Conservation (phyloP, 768 basidiomycete species). For the Lyophyllum shimeji region DNA sequence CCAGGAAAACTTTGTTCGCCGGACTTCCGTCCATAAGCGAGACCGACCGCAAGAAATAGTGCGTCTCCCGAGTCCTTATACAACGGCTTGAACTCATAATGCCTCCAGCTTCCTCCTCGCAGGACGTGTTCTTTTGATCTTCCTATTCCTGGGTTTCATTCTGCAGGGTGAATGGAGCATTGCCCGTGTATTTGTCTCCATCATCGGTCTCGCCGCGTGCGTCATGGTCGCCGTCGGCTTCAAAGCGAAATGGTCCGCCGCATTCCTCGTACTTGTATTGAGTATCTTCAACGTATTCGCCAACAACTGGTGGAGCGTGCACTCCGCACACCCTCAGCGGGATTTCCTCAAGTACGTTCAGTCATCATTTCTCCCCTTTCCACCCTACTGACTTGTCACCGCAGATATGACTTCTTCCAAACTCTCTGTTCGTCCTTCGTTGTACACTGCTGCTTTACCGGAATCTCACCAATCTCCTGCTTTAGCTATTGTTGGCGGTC, state of each 20-base stretch:
- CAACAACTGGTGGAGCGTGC: slow-evolving; percentile 98
- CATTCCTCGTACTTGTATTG: slow-evolving; percentile 89
- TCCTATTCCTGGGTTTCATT: slow-evolving; percentile 98
- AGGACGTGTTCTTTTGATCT: slow-evolving; percentile 95
- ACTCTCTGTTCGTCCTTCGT: slow-evolving; percentile 62
- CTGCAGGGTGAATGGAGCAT: slow-evolving; percentile 91
- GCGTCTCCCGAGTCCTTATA: slow-evolving; percentile 21
- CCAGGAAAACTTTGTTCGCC: slow-evolving; percentile 84
- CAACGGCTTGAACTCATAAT: not conserved
- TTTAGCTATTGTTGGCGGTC: slow-evolving; percentile 89
- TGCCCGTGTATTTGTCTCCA: slow-evolving; percentile 80
- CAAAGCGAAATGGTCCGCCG: slow-evolving; percentile 98
- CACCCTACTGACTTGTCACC: slow-evolving; percentile 20
- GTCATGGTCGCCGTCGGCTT: slow-evolving; percentile 97
- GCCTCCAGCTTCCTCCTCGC: slow-evolving; percentile 86
- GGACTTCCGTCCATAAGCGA: slow-evolving; percentile 89
- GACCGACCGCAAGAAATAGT: slow-evolving; percentile 99
- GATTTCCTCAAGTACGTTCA: slow-evolving; percentile 94
- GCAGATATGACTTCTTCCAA: slow-evolving; percentile 98
- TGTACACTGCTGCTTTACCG: not conserved
- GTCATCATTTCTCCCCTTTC: not conserved
- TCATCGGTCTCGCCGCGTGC: slow-evolving; percentile 90
- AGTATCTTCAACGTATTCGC: slow-evolving; percentile 96
- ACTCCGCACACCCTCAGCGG: slow-evolving; percentile 88
- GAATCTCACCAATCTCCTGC: slow-evolving; percentile 5